Percentiles rank a stretch among this genome's conserved stretches.
phyloP scores from a whole-genome alignment of 2,329 filamentous ascomycete species.

The Sporothrix variecibatus region DNA sequence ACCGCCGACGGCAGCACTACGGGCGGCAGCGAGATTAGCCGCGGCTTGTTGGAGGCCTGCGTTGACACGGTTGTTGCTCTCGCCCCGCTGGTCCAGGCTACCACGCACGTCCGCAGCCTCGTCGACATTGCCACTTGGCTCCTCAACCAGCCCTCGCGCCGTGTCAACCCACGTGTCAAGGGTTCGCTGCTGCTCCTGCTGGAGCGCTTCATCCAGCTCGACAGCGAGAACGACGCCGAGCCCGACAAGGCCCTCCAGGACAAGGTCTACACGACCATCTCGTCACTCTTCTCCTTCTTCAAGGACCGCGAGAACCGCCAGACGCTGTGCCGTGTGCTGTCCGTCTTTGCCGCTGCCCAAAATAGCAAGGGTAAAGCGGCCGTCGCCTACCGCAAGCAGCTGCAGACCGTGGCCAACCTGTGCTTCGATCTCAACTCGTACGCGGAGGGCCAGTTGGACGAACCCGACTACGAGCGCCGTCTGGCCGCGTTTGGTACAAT shows the following conservation, averaged over 20 bases:
- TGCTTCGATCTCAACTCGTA: constrained; percentile 83
- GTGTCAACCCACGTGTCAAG: constrained; percentile 82
- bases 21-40: constrained; percentile 61
- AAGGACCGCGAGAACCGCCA: constrained; percentile 76
- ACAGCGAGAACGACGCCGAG: constrained; percentile 45
- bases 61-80: constrained; percentile 78
- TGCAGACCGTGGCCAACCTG: constrained; percentile 66
- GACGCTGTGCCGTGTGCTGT: constrained; percentile 71
- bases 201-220: constrained; percentile 74
- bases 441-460: constrained; percentile 69
- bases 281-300: constrained; percentile 87
- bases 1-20: constrained; percentile 43
- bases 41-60: constrained; percentile 74
- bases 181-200: constrained; percentile 76
- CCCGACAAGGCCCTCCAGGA: constrained; percentile 53
- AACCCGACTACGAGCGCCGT: constrained; percentile 84
- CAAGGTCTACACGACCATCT: constrained; percentile 71
- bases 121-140: constrained; percentile 79
- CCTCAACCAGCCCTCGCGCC: constrained; percentile 78
- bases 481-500: constrained; percentile 75
- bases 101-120: constrained; percentile 72
- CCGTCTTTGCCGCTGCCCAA: constrained; percentile 63
- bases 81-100: constrained; percentile 67
- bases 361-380: constrained; percentile 47
- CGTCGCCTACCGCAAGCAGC: constrained; percentile 26